A percentile compares a stretch with the other conserved stretches of the same genome.
Evolutionary conservation across 768 basidiomycete genomes (phyloP).

Genomic region (Agrocybe chaxingu): DNA sequence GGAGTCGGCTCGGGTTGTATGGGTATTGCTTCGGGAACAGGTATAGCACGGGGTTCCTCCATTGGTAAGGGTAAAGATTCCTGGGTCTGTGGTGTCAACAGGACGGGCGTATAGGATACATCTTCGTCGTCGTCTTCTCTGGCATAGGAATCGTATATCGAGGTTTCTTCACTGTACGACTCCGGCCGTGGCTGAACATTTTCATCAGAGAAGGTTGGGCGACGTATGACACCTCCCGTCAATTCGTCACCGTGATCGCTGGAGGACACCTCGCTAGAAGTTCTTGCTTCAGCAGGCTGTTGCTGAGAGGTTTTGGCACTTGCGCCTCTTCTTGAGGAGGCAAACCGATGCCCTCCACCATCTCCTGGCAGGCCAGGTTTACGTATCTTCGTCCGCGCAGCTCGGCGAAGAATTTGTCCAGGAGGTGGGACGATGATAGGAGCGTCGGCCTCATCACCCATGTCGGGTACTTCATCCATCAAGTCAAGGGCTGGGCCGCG

Average conservation of each 20-base stretch:
- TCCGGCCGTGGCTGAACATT: slow-evolving; percentile 50
- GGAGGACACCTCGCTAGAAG: slow-evolving; percentile 70
- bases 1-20: slow-evolving; percentile 9
- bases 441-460: slow-evolving; percentile 80
- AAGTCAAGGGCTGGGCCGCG: slow-evolving; percentile 52
- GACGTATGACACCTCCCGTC: slow-evolving; percentile 26
- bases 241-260: slow-evolving; percentile 64
- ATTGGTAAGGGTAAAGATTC: slow-evolving; percentile 13
- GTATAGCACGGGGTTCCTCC: slow-evolving; percentile 11
- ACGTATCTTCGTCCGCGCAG: slow-evolving; percentile 93
- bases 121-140: slow-evolving; percentile 51
- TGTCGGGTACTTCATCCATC: slow-evolving; percentile 65
- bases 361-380: slow-evolving; percentile 76
- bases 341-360: slow-evolving; percentile 83
- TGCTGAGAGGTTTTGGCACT: slow-evolving; percentile 21
- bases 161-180: slow-evolving; percentile 76
- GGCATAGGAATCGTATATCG: slow-evolving; percentile 83
- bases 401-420: slow-evolving; percentile 84
- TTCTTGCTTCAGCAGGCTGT: slow-evolving; percentile 41
- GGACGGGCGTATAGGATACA: slow-evolving; percentile 22
- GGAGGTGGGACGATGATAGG: slow-evolving; percentile 90
- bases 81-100: slow-evolving; percentile 12
- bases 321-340: slow-evolving; percentile 39
- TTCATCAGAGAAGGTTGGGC: slow-evolving; percentile 47
- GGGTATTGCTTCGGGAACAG: slow-evolving; percentile 8